These are phyloP conservation scores for Mycogone perniciosa DNA, from an alignment of 2,329 filamentous ascomycete genomes.

Conservation along the genomic window DNA sequence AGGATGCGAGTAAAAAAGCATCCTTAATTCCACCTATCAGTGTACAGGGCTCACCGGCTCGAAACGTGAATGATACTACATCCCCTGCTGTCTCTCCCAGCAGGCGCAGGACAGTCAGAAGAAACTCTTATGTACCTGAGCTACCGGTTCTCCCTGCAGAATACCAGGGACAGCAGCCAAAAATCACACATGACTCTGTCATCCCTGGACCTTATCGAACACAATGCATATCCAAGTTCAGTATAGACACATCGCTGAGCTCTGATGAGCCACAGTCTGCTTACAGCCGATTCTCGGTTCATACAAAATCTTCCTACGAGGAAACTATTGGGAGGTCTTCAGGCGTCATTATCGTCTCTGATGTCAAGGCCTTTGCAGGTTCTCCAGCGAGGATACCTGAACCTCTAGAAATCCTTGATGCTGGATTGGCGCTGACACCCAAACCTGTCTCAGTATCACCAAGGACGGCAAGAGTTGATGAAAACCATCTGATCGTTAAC, in stretches of 20 bases:
- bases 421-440: constrained; percentile 5
- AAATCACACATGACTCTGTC: neutral
- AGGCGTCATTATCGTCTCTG: constrained; percentile 37
- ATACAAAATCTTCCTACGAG: constrained; percentile 16
- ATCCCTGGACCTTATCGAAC: neutral
- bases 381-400: constrained; percentile 15
- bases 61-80: neutral
- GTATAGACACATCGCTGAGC: constrained; percentile 22
- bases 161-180: constrained; percentile 1
- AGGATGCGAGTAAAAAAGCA: neutral
- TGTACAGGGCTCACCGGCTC: constrained; percentile 1
- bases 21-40: constrained; percentile 3
- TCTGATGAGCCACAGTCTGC: constrained; percentile 10
- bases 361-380: neutral
- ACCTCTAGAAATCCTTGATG: neutral
- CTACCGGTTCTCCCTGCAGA: constrained; percentile 5
- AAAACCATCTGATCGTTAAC: constrained; percentile 12
- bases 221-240: constrained; percentile 25
- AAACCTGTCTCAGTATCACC: neutral
- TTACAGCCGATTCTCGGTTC: constrained; percentile 6
- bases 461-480: neutral
- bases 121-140: constrained; percentile 4
- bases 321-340: constrained; percentile 42
- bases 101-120: constrained; percentile 4
- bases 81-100: neutral